Evolutionary conservation across 257 asterid genomes (phyloP), one percentile per base, ranked within the genome.

Genomic region (Solanum medicagineum): DNA sequence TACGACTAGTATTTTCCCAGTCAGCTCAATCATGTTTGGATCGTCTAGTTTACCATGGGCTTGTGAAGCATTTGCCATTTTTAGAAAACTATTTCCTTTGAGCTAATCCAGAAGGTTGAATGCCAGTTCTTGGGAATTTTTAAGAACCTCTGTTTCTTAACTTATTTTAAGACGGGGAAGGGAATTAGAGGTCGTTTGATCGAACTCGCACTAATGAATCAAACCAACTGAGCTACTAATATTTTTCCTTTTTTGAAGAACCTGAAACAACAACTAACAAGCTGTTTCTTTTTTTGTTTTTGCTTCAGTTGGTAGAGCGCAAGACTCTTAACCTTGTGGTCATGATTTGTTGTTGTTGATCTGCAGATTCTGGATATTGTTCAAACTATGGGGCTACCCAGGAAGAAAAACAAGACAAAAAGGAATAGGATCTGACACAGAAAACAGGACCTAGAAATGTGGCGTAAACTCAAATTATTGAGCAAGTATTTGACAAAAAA

Each of bases 1-100:
- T 26, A 87, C 93, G 86, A 94, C 90, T 94, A 94, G 91, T 83
- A 96, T 87, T 86, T 89, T 94, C 29, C 96, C 98, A 1, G 93
- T 93, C 59, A 92, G 85, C 90, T 93, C 97, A 36, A 94, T 69
- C 79, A 77, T 87, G 6, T 91, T 92, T 0, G 95, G 81, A 5
- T 91, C 91, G 11, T 86, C 90, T 3, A 87, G 17, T 56, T 70
- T 89, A 16, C 87, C 89, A 36, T 57, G 32, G 9, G 56, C 65
- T 3, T 60, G 73, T 4, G 90, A n/a, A 36, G 90, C 62, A 59
- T 87, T 92, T 17, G 87, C 91, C 96, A 95, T 93, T 88, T 83
- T 42, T 55, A 10, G 62, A 47, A 10, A n/a, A 49, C 4, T 32
- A 59, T 13, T 24, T 75, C 44, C 24, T 7, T 14, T 29, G 29